Percentiles rank a stretch among this genome's conserved stretches.
These are phyloP conservation scores for thale cress (Arabidopsis thaliana) DNA, from an alignment of 345 rosid species.

Conservation along the genomic window DNA sequence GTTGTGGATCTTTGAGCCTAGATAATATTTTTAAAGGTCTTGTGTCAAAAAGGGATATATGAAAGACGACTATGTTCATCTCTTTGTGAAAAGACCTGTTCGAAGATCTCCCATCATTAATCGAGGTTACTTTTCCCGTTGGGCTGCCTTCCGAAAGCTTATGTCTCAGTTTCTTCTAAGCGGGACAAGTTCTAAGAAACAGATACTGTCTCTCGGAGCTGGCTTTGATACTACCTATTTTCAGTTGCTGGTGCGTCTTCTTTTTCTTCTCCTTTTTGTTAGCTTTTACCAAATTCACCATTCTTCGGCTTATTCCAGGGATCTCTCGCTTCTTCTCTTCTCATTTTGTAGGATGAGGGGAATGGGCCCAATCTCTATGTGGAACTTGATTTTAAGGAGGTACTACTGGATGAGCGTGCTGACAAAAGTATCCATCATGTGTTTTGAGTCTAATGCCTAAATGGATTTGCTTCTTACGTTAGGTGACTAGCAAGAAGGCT, in stretches of 20 bases:
- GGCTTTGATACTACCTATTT: slow-evolving; percentile 93
- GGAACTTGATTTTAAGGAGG: slow-evolving; percentile 98
- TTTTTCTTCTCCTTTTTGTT: background rate
- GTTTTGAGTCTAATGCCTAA: slow-evolving; percentile 22
- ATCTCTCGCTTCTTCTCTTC: background rate
- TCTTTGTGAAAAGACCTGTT: slow-evolving; percentile 86
- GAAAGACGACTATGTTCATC: slow-evolving; percentile 83
- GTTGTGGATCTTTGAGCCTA: slow-evolving; percentile 6
- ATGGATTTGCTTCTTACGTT: slow-evolving; percentile 20
- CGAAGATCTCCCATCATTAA: slow-evolving; percentile 93
- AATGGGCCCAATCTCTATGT: slow-evolving; percentile 79
- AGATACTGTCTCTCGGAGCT: slow-evolving; percentile 93
- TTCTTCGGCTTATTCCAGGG: background rate
- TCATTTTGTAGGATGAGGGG: slow-evolving; percentile 74
- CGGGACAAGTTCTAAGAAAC: slow-evolving; percentile 58
- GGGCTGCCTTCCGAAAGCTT: slow-evolving; percentile 94
- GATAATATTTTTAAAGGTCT: slow-evolving; percentile 55
- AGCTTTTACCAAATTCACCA: background rate
- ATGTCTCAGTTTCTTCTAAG: slow-evolving; percentile 76
- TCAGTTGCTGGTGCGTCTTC: slow-evolving; percentile 71
- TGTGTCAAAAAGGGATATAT: slow-evolving; percentile 89
- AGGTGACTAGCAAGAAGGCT: slow-evolving; percentile 94
- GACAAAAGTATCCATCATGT: slow-evolving; percentile 4
- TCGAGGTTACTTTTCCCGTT: slow-evolving; percentile 94
- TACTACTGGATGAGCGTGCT: slow-evolving; percentile 30